These are phyloP conservation scores for Sarcodon aspratus DNA, from an alignment of 768 basidiomycete species.

Conservation along the genomic window DNA sequence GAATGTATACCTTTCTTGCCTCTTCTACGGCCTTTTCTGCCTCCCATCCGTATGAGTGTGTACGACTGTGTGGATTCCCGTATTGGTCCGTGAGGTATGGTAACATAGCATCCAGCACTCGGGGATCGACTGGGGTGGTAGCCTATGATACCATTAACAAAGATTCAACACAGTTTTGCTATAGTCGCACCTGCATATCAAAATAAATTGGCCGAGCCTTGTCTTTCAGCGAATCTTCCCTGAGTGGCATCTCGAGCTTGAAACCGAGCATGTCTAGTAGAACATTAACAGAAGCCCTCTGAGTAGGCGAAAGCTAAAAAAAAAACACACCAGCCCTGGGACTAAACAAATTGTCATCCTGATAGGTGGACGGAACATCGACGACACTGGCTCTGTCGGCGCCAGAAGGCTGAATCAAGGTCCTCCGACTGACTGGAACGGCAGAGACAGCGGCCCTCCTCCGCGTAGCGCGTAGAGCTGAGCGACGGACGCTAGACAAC, in stretches of 20 bases:
- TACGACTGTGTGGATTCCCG: slow-evolving; percentile 96
- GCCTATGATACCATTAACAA: slow-evolving; percentile 40
- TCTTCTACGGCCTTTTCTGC: slow-evolving; percentile 91
- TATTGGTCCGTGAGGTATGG: slow-evolving; percentile 93
- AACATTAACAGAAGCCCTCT: not conserved
- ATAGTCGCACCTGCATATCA: slow-evolving; percentile 77
- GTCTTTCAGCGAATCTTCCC: slow-evolving; percentile 43
- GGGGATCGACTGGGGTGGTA: slow-evolving; percentile 94
- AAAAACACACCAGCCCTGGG: slow-evolving; percentile 49
- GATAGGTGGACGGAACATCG: slow-evolving; percentile 66
- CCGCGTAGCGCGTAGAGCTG: not conserved
- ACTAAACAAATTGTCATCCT: slow-evolving; percentile 56
- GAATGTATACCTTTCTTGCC: slow-evolving; percentile 59
- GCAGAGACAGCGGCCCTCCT: not conserved
- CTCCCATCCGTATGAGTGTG: slow-evolving; percentile 99
- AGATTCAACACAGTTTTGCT: not conserved
- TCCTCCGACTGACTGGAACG: slow-evolving; percentile 22
- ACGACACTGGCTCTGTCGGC: slow-evolving; percentile 77
- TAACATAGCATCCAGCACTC: slow-evolving; percentile 94
- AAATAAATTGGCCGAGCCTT: slow-evolving; percentile 89
- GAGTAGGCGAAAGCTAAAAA: not conserved
- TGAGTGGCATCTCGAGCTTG: slow-evolving; percentile 55
- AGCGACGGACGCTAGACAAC: not conserved
- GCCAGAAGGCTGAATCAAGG: slow-evolving; percentile 72
- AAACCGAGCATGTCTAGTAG: slow-evolving; percentile 81